phyloP scores from a whole-genome alignment of 768 basidiomycete genomes.

The Tylopilus subfusipes region DNA sequence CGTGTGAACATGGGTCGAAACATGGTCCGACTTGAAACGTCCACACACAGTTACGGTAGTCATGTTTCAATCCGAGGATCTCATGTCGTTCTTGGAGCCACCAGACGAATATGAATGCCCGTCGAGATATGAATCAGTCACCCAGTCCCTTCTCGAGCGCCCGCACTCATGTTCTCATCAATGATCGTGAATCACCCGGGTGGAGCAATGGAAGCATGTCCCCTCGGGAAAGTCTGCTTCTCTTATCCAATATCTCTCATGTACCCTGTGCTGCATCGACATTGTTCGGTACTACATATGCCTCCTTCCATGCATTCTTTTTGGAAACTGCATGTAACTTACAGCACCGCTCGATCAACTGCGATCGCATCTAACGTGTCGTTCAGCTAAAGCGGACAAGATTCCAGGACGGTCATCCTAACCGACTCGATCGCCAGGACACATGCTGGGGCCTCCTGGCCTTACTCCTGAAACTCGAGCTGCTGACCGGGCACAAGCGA shows the following conservation, averaged over 20 bases:
- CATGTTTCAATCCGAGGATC: conserved; percentile 19
- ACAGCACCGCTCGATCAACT: neutral
- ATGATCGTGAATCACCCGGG: conserved; percentile 16
- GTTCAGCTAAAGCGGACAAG: neutral
- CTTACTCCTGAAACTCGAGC: neutral
- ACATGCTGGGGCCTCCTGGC: neutral
- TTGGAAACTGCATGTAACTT: neutral
- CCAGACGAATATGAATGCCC: neutral
- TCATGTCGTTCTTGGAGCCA: conserved; percentile 3
- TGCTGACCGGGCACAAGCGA: neutral
- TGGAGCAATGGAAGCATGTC: conserved; percentile 2
- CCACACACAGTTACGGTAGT: conserved; percentile 2
- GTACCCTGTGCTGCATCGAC: neutral
- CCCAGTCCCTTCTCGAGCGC: neutral
- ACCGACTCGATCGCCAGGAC: neutral
- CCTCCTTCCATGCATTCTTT: neutral
- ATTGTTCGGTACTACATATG: neutral
- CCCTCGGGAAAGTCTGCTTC: neutral
- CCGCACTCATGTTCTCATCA: conserved; percentile 6
- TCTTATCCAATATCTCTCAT: neutral
- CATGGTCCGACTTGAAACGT: conserved; percentile 7
- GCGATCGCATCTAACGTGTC: neutral
- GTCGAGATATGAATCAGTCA: conserved; percentile 7
- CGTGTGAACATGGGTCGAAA: conserved; percentile 1
- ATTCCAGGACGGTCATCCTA: neutral